phyloP scores from a whole-genome alignment of 805 yeast species.

The Lachancea sp. region DNA sequence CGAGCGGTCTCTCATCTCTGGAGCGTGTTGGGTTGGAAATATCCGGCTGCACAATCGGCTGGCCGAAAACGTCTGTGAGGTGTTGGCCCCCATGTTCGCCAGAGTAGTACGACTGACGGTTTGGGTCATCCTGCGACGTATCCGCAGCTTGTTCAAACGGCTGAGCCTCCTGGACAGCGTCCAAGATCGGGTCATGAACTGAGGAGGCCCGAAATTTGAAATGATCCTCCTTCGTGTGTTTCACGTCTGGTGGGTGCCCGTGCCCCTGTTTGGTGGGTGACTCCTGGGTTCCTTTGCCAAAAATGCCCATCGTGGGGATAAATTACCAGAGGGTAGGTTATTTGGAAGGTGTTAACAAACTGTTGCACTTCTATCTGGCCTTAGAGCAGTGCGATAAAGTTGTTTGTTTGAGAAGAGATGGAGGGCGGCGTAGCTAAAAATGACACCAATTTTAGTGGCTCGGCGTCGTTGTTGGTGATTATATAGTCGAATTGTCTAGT shows the following conservation, averaged over 20 bases:
- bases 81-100: slow-evolving; percentile 43
- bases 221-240: slow-evolving; percentile 43
- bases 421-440: too few relatives aligned
- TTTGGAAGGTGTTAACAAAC: too few relatives aligned
- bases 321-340: too few relatives aligned
- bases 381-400: too few relatives aligned
- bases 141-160: slow-evolving; percentile 71
- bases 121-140: slow-evolving; percentile 30
- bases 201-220: slow-evolving; percentile 61
- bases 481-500: too few relatives aligned
- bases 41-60: slow-evolving; percentile 71
- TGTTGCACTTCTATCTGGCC: too few relatives aligned
- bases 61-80: slow-evolving; percentile 73
- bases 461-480: too few relatives aligned
- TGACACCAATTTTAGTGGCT: too few relatives aligned
- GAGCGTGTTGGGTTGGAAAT: slow-evolving; percentile 88
- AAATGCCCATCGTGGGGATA: slow-evolving; percentile 51
- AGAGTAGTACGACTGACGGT: slow-evolving; percentile 35
- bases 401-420: too few relatives aligned
- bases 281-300: slow-evolving; percentile 33
- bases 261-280: slow-evolving; percentile 25
- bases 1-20: slow-evolving; percentile 94
- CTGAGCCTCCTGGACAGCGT: slow-evolving; percentile 92
- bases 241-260: slow-evolving; percentile 31
- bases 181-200: slow-evolving; percentile 82